Evolutionary conservation across 768 basidiomycete species (phyloP), one percentile per base, ranked within the genome.

Genomic region (Xerocomus brunneocitrinus): DNA sequence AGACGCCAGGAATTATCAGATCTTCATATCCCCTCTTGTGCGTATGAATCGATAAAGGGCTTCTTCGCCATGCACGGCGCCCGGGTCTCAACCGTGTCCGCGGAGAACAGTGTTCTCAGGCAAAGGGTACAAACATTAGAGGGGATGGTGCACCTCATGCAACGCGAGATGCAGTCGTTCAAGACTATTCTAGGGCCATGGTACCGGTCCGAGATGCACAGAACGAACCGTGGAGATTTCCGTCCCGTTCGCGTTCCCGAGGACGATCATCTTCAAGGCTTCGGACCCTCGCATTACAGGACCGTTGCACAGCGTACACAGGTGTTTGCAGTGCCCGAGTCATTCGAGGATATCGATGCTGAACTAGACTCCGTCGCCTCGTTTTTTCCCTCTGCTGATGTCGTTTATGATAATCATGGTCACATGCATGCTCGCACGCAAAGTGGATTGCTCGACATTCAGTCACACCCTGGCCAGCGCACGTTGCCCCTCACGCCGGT

Each of bases 91-190:
- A 57, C 71, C 10, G 71, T 90, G 4, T 72, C 74, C 36, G 76
- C 82, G 51, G 87, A 92, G 63, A 92, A 92, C 61, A 69, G 77
- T 16, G 53, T 81, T 8, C 75, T 93, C 16, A 79, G 81, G 27
- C 75, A 78, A 56, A 77, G 78, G 31, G 71, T 89, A 8, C 78
- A 81, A 12, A 73, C 75, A 0, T 68, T 89, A 22, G 88, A 91
- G 62, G 76, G 75, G 14, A 68, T 76, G 2, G 63, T 86, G 24
- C 74, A 77, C 30, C 66, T 67, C 5, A 71, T 83, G 62, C 75
- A 75, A 47, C 76, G 73, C 36, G 89, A 93, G 56, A 72, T 90
- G 63, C 71, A 74, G 9, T 69, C 70, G 8, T 74, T 82, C 31
- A 81, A 78, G 62, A 68, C 61, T n/a, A 80, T 78, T 5, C 67